These are phyloP conservation scores for Saccharomycopsis sp. DNA, from an alignment of 805 yeast species.

Conservation along the genomic window DNA sequence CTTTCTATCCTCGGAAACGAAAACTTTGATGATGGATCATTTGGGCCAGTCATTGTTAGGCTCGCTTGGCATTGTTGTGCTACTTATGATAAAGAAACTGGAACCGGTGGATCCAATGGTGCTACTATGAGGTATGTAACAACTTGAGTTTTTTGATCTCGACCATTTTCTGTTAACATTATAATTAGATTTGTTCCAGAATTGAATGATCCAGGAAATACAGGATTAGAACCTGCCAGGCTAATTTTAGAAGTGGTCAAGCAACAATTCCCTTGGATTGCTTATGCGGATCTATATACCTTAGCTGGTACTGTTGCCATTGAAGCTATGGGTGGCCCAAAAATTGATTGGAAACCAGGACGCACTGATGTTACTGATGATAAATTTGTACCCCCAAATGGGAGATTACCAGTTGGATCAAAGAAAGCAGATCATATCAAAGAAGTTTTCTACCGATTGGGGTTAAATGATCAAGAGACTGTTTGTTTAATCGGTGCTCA, in stretches of 20 bases:
- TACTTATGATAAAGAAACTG: slow-evolving; percentile 34
- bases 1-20: slow-evolving; percentile 23
- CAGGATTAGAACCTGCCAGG: slow-evolving; percentile 40
- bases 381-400: slow-evolving; percentile 36
- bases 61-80: slow-evolving; percentile 47
- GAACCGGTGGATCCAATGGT: slow-evolving; percentile 34
- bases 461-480: slow-evolving; percentile 40
- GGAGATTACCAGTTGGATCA: slow-evolving; percentile 45
- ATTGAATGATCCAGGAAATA: slow-evolving; percentile 42
- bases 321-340: slow-evolving; percentile 45
- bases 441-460: slow-evolving; percentile 39
- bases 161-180: background rate
- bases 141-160: background rate
- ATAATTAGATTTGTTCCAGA: slow-evolving; percentile 39
- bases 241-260: slow-evolving; percentile 35
- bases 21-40: slow-evolving; percentile 29
- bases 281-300: slow-evolving; percentile 46
- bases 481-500: slow-evolving; percentile 44
- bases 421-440: slow-evolving; percentile 40
- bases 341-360: slow-evolving; percentile 44
- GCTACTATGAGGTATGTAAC: slow-evolving; percentile 24
- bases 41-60: slow-evolving; percentile 41
- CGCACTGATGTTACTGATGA: slow-evolving; percentile 35
- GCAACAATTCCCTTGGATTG: slow-evolving; percentile 38
- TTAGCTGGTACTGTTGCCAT: slow-evolving; percentile 45